Evolutionary conservation across 371 early-diverging fungal genomes (phyloP).

Genomic region (Circinella umbellata): DNA sequence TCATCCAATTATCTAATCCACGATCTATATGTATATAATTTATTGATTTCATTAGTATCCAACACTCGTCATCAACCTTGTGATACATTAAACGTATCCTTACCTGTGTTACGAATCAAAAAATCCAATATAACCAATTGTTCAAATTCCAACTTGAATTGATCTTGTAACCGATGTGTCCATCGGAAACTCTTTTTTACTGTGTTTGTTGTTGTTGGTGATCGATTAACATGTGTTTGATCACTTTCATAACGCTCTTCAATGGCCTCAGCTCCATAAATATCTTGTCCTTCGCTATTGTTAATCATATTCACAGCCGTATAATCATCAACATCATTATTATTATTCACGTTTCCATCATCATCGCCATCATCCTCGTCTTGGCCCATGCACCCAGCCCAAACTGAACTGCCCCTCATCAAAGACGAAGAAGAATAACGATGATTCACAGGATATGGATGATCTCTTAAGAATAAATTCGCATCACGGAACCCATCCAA

Average conservation of each 20-base stretch:
- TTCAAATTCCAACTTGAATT: conserved; percentile 86
- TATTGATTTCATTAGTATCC: not conserved
- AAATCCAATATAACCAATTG: conserved; percentile 86
- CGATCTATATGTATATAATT: conserved; percentile 54
- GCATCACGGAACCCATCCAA: conserved; percentile 85
- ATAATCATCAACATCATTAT: not conserved
- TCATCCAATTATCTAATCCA: conserved; percentile 93
- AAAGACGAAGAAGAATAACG: conserved; percentile 16
- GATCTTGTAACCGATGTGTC: conserved; percentile 64
- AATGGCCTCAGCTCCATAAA: not conserved
- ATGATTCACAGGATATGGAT: conserved; percentile 55
- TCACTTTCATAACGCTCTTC: conserved; percentile 13
- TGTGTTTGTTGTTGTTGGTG: conserved; percentile 8
- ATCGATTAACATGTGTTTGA: conserved; percentile 10
- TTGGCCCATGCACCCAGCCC: conserved; percentile 42
- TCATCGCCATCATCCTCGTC: conserved; percentile 13
- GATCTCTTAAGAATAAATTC: conserved; percentile 72
- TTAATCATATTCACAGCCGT: not conserved
- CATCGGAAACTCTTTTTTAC: conserved; percentile 51
- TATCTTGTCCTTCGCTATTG: not conserved
- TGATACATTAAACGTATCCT: not conserved
- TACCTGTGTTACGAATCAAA: conserved; percentile 90
- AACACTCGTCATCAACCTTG: too few relatives aligned
- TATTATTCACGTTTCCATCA: conserved; percentile 17
- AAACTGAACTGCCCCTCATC: conserved; percentile 28